Base-by-base conservation (phyloP, 1,284 basidiomycete species). In the Ceratobasidium sp. region DNA sequence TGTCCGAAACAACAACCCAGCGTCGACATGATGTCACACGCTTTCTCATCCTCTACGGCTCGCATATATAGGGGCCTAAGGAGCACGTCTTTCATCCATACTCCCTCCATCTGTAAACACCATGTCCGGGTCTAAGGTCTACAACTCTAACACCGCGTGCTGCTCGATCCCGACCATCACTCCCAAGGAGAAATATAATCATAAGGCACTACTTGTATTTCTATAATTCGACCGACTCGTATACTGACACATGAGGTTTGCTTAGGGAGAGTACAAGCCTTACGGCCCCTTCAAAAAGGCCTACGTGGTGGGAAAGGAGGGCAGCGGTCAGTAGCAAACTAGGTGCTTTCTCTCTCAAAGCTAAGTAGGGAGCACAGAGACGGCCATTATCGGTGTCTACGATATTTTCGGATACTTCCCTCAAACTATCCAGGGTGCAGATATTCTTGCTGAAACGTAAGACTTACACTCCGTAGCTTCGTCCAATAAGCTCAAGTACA, bases 391-490 rank as follows among this genome's bases (percentile, higher is more conserved):
- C 68, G 89, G 87, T 78, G 87, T 91, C 62, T 92, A 87, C 80
- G 91, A 92, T 82, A 91, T 92, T 81, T 92, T 92, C 80, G 91
- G 90, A 86, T 91, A 73, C 73, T 85, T 80, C 81, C 54, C 78
- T 46, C 88, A 90, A 83, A 91, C 90, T 7, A 88, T 89, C 81
- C 90, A 90, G 80, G 90, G 90, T 59, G 90, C 89, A 46, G 91
- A 92, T 82, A 88, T 91, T 68, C 86, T 92, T 76, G 90, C 90
- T 0, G 84, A 86, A 17, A 83, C 86, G 64, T 78, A 46, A 46
- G 61, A 28, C 57, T 28, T 23, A 62, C 6, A 7, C 15, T 17
- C 38, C 15, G n/a, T 26, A 46, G 61, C 40, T 20, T 57, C 44
- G 44, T 68, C 54, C 20, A 84, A n/a, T n/a, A n/a, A 84, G 71